These are phyloP conservation scores for Talaromyces sp. DNA, from an alignment of 2,329 filamentous ascomycete species.

Conservation along the genomic window DNA sequence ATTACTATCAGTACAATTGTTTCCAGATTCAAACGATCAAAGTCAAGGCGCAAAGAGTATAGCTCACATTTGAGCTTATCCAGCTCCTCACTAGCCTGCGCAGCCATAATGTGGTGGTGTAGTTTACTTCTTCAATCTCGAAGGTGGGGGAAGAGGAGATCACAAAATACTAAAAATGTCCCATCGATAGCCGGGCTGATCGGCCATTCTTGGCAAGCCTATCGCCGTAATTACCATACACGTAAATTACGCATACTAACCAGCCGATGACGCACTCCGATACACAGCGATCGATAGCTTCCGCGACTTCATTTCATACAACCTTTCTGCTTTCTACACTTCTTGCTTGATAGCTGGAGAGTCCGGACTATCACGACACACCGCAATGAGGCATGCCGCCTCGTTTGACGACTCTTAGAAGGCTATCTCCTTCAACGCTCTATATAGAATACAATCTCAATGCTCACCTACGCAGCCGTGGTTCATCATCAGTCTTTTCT, in stretches of 20 bases:
- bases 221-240: conserved; percentile 9
- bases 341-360: neutral
- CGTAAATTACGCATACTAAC: neutral
- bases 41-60: conserved; percentile 2
- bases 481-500: neutral
- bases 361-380: neutral
- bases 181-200: neutral
- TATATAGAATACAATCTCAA: conserved; percentile 20
- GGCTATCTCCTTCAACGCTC: conserved; percentile 11
- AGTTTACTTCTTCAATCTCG: conserved; percentile 1
- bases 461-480: neutral
- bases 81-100: conserved; percentile 41
- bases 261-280: conserved; percentile 8
- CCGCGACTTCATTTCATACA: conserved; percentile 6
- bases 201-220: conserved; percentile 1
- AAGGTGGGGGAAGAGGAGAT: conserved; percentile 18
- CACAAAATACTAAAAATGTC: conserved; percentile 8
- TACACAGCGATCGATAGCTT: neutral
- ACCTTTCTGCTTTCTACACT: neutral
- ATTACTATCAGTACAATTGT: conserved; percentile 4
- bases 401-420: conserved; percentile 19
- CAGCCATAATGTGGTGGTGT: conserved; percentile 38
- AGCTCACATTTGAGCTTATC: conserved; percentile 39
- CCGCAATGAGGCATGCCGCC: conserved; percentile 20
- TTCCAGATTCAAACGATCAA: neutral